A percentile compares a stretch with the other conserved stretches of the same genome.
These are phyloP conservation scores for Uronychia binucleata DNA, from an alignment of 73 alveolate species.

Conservation along the genomic window DNA sequence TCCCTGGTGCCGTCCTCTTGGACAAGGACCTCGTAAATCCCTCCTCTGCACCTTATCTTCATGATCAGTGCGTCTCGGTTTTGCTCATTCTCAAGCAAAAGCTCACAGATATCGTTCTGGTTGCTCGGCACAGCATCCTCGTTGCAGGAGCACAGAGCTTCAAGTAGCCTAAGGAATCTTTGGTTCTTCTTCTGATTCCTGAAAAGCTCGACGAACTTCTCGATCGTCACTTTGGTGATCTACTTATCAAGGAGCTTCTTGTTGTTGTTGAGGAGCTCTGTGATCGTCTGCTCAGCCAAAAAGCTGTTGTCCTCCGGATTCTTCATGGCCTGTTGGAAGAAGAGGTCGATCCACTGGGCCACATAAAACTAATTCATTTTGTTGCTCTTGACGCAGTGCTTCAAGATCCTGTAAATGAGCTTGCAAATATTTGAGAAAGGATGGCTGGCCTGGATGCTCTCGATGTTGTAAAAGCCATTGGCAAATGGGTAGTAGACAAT, in stretches of 20 bases:
- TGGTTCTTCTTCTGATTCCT: conserved; percentile 33
- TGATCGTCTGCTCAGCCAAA: conserved; percentile 45
- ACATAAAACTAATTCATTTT: conserved; percentile 37
- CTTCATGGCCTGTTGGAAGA: conserved; percentile 43
- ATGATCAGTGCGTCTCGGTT: conserved; percentile 24
- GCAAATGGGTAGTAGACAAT: conserved; percentile 39
- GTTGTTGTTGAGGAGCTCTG: conserved; percentile 47
- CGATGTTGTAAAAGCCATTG: conserved; percentile 20
- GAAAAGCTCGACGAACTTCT: conserved; percentile 33
- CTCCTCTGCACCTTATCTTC: conserved; percentile 13
- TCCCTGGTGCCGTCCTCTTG: conserved; percentile 20
- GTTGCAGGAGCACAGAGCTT: conserved; percentile 53
- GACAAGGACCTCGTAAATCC: conserved; percentile 11
- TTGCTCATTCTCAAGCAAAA: conserved; percentile 44
- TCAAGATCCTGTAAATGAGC: conserved; percentile 38
- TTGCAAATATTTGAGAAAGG: conserved; percentile 43
- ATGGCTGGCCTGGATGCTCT: conserved; percentile 16
- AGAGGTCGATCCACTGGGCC: conserved; percentile 49
- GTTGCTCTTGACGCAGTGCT: conserved; percentile 37
- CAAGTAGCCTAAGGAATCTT: conserved; percentile 34
- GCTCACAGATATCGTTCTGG: conserved; percentile 52
- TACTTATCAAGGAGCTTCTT: conserved; percentile 46
- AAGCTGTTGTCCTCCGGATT: conserved; percentile 40
- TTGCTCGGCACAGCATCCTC: conserved; percentile 58
- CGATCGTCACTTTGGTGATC: conserved; percentile 43